Base-by-base conservation (phyloP, 192 early-diverging fungal genomes). In the Coemansia sp. region DNA sequence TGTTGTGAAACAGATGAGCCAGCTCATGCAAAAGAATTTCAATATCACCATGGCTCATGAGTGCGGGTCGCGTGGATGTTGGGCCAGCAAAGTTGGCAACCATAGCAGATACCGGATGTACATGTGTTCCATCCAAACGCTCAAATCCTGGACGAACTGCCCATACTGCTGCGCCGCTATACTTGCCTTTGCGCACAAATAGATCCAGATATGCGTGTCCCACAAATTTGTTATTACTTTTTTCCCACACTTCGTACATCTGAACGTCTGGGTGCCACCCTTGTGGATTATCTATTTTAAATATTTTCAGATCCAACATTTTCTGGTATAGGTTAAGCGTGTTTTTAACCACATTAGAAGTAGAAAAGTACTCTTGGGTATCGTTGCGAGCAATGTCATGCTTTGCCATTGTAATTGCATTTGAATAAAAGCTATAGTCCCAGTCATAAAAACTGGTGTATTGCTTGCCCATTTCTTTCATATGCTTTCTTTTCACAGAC, bases 21-120 rank as follows among this genome's bases (percentile, higher is more conserved):
- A 92, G 81, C 64, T 92, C 90, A 59, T 91, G 89, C 79, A 89
- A 90, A 44, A 87, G 86, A 3, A 88, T 90, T n/a, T 78, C 75
- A 17, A 92, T 85, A 69, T 91, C 89, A 36, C 78, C 80, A 64
- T 92, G 91, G 60, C 87, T 85, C 25, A 91, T 71, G n/a, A 91
- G 63, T 4, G 87, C 85, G 14, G 88, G 90, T 23, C 76, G 71
- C 7, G 68, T 77, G 10, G 83, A 58, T 14, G 85, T 85, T 4
- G 78, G 66, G 12, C 84, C 83, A 37, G 81, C 67, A 38, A 86
- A 81, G 66, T 83, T 84, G 48, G 71, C 71, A n/a, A 86, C 84
- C 85, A 88, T 85, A 22, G 80, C 86, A 9, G 85, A 79, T 40
- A 85, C 72, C 20, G 87, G 86, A 50, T 77, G 65, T 19, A 75